Base-by-base conservation (phyloP, 2,329 filamentous ascomycete species). In the Ilyonectria sp. region DNA sequence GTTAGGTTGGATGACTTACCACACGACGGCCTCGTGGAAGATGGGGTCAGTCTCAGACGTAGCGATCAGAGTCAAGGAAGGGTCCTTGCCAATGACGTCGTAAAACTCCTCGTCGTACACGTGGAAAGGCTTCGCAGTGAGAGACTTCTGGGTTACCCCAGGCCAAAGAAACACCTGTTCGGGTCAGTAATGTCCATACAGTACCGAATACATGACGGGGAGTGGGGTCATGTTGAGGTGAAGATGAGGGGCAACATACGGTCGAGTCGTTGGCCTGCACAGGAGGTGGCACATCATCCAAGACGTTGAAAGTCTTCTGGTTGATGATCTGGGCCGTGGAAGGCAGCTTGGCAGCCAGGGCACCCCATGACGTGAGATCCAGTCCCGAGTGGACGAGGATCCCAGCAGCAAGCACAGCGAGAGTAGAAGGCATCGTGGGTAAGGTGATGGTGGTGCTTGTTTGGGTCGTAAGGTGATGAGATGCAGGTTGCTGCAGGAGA, bases 1-100 rank as follows among this genome's bases (percentile, higher is more conserved):
- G 8, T 26, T 23, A 13, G 1, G 2, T 6, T 2, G 9, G 0
- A 1, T 1, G 2, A 59, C 71, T 23, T 47, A 74, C 85, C 86
- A 89, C 0, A 87, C 82, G 10, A 87, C 85, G 7, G 87, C 87
- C 70, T 90, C 87, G 61, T 89, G 87, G 50, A 87, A 89, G 6
- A 87, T 71, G 0, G 85, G 85, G 53, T 87, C 80, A 0, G 75
- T 77, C 0, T 79, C 81, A 0, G 83, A 80, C 5, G 82, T 78
- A 1, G 84, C 85, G 8, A 88, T 81, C 15, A 87, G 76, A 1
- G 86, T 86, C 67, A 89, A 73, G 0, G 84, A 84, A 0, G 87
- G 86, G 1, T 84, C 78, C 0, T 74, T 37, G 5, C 87, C 87
- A 21, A 89, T 82, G 8, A 89, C 79, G 29, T 84, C 78, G 55